A percentile compares a stretch with the other conserved stretches of the same genome.
phyloP scores from a whole-genome alignment of 1,284 basidiomycete species.

The Austroboletus novae-zelandiae region DNA sequence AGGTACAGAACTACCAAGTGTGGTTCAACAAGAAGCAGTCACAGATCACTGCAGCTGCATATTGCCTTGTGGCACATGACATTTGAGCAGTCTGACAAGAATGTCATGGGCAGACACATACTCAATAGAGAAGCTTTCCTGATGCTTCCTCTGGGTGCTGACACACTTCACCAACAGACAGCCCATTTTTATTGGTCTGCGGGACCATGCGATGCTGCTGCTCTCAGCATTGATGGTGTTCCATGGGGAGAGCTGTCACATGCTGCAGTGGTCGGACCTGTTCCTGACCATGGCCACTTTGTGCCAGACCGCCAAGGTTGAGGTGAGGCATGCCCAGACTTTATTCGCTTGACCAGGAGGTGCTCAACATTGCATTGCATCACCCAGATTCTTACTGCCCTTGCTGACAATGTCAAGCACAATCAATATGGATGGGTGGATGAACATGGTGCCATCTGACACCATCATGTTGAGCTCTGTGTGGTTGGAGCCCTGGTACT shows the following conservation, averaged over 20 bases:
- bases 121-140: slow-evolving; percentile 10
- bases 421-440: slow-evolving; percentile 27
- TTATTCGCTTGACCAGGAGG: too few relatives aligned
- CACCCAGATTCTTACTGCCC: slow-evolving; percentile 20
- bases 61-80: too few relatives aligned
- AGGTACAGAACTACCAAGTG: too few relatives aligned
- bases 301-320: neutral
- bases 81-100: too few relatives aligned
- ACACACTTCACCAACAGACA: neutral
- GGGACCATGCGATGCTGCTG: too few relatives aligned
- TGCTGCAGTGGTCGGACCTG: slow-evolving; percentile 13
- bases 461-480: slow-evolving; percentile 21
- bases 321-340: neutral
- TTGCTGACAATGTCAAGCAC: slow-evolving; percentile 27
- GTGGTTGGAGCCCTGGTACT: slow-evolving; percentile 22
- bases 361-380: too few relatives aligned
- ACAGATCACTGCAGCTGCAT: too few relatives aligned
- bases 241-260: slow-evolving; percentile 12
- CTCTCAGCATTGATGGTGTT: too few relatives aligned
- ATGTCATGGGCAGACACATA: slow-evolving; percentile 20
- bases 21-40: too few relatives aligned
- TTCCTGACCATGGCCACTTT: slow-evolving; percentile 1
- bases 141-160: slow-evolving; percentile 9
- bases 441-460: slow-evolving; percentile 23
- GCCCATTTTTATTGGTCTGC: slow-evolving; percentile 11